Base-by-base conservation (phyloP, 768 basidiomycete species). In the Collybia nuda region DNA sequence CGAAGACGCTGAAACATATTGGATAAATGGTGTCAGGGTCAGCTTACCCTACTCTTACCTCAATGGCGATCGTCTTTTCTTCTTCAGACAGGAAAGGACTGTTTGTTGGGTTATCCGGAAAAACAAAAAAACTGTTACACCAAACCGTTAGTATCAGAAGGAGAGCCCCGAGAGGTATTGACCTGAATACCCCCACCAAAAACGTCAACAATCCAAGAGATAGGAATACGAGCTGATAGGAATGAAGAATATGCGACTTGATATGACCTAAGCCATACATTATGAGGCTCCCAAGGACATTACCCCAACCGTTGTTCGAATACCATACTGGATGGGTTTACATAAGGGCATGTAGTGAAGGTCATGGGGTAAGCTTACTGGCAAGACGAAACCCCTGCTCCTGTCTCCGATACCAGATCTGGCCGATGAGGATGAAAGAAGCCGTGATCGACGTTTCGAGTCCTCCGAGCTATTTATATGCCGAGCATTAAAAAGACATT, bases 211-310 rank as follows among this genome's bases (percentile, higher is more conserved):
- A 38, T 0, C 67, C 67, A 6, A 71, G 59, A 2, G 67, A 44
- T 18, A 69, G 51, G 38, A 65, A 71, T 1, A 67, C 55, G 14
- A 67, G 56, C 44, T 68, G 67, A 50, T 68, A 71, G 1, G 63
- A 48, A 24, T 64, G 59, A 1, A 69, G 41, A 0, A 54, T 44
- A 3, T 46, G 50, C 0, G 65, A 63, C 18, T 56, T 57, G 51
- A 71, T 62, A 47, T 71, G 67, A 4, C 67, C 67, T 24, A 71
- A 50, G 7, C 65, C 69, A 46, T 59, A 71, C 62, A 69, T 66
- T 51, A 71, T 60, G n/a, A 71, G 60, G 48, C 67, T 66, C 9
- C 67, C 69, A 41, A 71, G 60, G 29, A 71, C 61, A 37, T 71
- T 69, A 7, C 63, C 63, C 59, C 66, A 65, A 22, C 69, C 69